Percentiles rank a stretch among this genome's conserved stretches.
Evolutionary conservation across 2,329 filamentous ascomycete species (phyloP).

Genomic region (Fusarium multiceps): DNA sequence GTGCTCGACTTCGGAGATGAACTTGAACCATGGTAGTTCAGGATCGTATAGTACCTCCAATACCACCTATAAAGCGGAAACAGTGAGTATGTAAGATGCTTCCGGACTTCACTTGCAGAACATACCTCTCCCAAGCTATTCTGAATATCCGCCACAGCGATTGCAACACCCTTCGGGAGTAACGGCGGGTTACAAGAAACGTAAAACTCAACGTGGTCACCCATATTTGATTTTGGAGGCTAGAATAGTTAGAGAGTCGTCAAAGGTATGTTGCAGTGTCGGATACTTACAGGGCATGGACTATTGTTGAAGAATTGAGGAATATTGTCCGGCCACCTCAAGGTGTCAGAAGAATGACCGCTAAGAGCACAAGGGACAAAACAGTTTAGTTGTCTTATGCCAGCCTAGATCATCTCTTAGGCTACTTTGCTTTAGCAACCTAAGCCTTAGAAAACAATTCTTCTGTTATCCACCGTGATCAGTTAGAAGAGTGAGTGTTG

Average conservation of each 20-base stretch:
- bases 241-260: not conserved
- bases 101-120: not conserved
- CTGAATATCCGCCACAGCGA: constrained; percentile 34
- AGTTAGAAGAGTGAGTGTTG: too few species aligned
- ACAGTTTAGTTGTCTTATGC: too few species aligned
- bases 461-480: too few species aligned
- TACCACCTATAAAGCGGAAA: constrained; percentile 20
- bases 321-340: not conserved
- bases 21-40: constrained; percentile 51
- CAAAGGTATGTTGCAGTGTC: not conserved
- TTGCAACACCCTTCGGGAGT: constrained; percentile 46
- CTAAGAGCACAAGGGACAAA: too few species aligned
- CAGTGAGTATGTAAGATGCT: not conserved
- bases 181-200: constrained; percentile 51
- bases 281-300: not conserved
- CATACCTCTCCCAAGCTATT: constrained; percentile 28
- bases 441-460: too few species aligned
- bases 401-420: too few species aligned
- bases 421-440: too few species aligned
- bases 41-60: constrained; percentile 53
- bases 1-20: constrained; percentile 31
- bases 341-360: too few species aligned
- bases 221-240: constrained; percentile 16
- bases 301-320: constrained; percentile 13
- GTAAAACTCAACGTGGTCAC: constrained; percentile 49